Percentiles rank a stretch among this genome's conserved stretches.
These are phyloP conservation scores for Podospora pseudopauciseta DNA, from an alignment of 495 filamentous ascomycete species.

Conservation along the genomic window DNA sequence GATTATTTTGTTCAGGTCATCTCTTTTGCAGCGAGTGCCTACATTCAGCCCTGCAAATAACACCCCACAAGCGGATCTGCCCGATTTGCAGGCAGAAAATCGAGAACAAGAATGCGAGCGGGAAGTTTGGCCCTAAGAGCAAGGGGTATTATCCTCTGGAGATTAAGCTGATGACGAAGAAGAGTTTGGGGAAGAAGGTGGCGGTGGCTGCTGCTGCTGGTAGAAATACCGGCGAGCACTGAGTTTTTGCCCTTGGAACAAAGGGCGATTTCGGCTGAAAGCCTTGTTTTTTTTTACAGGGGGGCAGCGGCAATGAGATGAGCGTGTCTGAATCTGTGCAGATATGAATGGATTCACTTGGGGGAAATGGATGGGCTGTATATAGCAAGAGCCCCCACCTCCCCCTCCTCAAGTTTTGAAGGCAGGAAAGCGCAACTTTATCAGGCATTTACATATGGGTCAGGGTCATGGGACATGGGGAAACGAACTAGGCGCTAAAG, in stretches of 20 bases:
- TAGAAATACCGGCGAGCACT: not conserved
- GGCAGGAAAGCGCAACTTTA: too few species aligned
- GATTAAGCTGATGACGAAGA: conserved; percentile 56
- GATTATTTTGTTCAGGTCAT: conserved; percentile 55
- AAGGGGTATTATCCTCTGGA: conserved; percentile 56
- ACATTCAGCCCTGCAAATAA: conserved; percentile 65
- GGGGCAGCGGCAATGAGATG: too few species aligned
- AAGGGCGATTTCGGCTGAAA: not conserved
- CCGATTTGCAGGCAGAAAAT: conserved; percentile 55
- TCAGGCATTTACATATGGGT: not conserved
- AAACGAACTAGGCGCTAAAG: not conserved
- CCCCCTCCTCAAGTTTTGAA: too few species aligned
- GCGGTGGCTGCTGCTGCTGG: not conserved
- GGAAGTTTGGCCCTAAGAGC: conserved; percentile 33
- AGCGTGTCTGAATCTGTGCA: too few species aligned
- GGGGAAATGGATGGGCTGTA: not conserved
- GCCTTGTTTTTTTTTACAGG: not conserved
- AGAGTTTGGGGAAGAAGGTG: conserved; percentile 37
- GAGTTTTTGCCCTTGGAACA: not conserved
- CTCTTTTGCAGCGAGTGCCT: conserved; percentile 83
- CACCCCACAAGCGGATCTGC: conserved; percentile 45
- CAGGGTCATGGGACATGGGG: too few species aligned
- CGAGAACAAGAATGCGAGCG: conserved; percentile 46
- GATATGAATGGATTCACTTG: too few species aligned
- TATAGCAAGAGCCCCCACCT: not conserved